A percentile compares a stretch with the other conserved stretches of the same genome.
These are phyloP conservation scores for Hypomyces perniciosus DNA, from an alignment of 2,329 filamentous ascomycete genomes.

Conservation along the genomic window DNA sequence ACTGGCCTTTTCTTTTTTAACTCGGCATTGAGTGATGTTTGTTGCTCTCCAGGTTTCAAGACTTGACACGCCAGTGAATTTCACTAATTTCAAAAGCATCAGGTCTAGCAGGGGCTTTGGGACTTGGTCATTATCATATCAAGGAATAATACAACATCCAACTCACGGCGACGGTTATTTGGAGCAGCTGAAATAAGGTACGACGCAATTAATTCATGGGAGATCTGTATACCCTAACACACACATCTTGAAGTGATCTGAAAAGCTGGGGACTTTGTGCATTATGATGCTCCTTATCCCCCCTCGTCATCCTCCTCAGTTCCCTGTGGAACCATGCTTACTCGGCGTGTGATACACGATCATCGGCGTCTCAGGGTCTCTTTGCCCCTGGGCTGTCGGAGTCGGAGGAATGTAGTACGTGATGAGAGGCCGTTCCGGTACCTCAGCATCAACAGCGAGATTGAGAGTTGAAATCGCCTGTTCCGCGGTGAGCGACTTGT, in stretches of 20 bases:
- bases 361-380: not conserved
- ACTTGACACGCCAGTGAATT: not conserved
- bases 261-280: no score
- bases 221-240: no score
- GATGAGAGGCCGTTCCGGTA: not conserved
- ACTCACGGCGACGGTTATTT: no score
- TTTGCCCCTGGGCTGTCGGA: not conserved
- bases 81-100: no score
- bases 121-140: not conserved
- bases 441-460: no score
- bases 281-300: not conserved
- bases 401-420: constrained; percentile 6
- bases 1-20: not conserved
- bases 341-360: not conserved
- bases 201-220: no score
- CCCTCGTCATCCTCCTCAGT: not conserved
- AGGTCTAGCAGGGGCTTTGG: not conserved
- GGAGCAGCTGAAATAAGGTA: no score
- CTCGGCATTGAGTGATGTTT: not conserved
- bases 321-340: not conserved
- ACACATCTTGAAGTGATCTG: no score
- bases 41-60: not conserved
- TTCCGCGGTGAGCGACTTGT: no score
- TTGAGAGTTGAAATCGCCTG: no score
- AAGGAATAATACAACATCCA: no score